These are phyloP conservation scores for Candida hungchunana DNA, from an alignment of 805 yeast genomes.

Conservation along the genomic window DNA sequence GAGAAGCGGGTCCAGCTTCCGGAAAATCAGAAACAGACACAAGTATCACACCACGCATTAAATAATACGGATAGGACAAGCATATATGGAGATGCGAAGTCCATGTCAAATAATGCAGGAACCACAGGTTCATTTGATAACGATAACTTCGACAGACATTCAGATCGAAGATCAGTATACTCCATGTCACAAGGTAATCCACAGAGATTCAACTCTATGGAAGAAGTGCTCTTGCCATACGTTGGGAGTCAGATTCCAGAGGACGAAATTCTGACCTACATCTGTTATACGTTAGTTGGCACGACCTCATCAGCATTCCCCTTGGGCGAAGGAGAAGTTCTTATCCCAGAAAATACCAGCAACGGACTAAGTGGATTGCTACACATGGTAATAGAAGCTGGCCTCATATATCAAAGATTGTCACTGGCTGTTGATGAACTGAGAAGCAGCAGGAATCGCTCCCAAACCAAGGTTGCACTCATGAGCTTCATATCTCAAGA, in stretches of 20 bases:
- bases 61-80: slow-evolving; percentile 1
- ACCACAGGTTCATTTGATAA: slow-evolving; percentile 39
- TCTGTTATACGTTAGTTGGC: slow-evolving; percentile 57
- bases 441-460: slow-evolving; percentile 16
- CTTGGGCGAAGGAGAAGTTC: slow-evolving; percentile 31
- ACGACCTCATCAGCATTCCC: slow-evolving; percentile 55
- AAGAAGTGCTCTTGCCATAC: slow-evolving; percentile 31
- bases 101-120: slow-evolving; percentile 10
- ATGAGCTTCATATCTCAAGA: slow-evolving; percentile 41
- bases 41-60: too few species aligned
- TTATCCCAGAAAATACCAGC: slow-evolving; percentile 49
- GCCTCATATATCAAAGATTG: slow-evolving; percentile 55
- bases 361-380: slow-evolving; percentile 54
- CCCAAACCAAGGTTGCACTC: slow-evolving; percentile 58
- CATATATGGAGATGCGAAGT: slow-evolving; percentile 9
- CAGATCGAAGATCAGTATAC: slow-evolving; percentile 34
- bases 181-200: slow-evolving; percentile 22
- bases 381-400: slow-evolving; percentile 63
- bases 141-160: slow-evolving; percentile 29
- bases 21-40: neutral
- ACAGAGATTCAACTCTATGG: slow-evolving; percentile 22
- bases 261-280: slow-evolving; percentile 38
- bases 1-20: neutral
- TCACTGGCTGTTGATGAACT: slow-evolving; percentile 28
- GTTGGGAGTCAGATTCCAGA: slow-evolving; percentile 34